A percentile compares a stretch with the other conserved stretches of the same genome.
Evolutionary conservation across 441 rosid species (phyloP).

Genomic region (Euphorbia schlechtendalii): DNA sequence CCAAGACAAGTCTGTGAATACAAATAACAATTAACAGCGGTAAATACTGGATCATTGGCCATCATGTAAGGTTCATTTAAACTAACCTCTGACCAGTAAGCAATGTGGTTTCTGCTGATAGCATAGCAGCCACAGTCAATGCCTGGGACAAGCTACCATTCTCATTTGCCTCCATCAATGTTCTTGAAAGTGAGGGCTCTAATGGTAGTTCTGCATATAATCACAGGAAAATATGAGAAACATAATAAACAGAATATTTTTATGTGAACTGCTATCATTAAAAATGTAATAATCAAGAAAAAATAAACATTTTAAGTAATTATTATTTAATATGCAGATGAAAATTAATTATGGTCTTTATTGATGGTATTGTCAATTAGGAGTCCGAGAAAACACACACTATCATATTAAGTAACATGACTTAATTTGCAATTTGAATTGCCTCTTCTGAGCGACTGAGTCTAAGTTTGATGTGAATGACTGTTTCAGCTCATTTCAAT

Average conservation of each 20-base stretch:
- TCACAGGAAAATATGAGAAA: conserved; percentile 19
- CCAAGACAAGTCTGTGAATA: not conserved
- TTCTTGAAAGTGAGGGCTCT: conserved; percentile 95
- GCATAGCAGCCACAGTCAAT: conserved; percentile 86
- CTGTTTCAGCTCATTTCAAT: not conserved
- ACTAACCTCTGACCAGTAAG: conserved; percentile 69
- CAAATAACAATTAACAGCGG: not conserved
- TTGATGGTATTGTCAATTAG: not conserved
- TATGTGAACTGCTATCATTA: not conserved
- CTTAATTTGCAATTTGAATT: too few relatives aligned
- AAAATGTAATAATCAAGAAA: not conserved
- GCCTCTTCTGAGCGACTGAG: too few relatives aligned
- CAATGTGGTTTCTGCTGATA: conserved; percentile 85
- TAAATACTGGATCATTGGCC: conserved; percentile 5
- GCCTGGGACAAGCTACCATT: conserved; percentile 85
- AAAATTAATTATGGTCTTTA: not conserved
- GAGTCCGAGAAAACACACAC: not conserved
- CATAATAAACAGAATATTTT: not conserved
- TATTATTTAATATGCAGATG: not conserved
- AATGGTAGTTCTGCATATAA: conserved; percentile 76
- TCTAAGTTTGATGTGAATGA: not conserved
- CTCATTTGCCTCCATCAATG: conserved; percentile 83
- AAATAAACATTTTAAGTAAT: not conserved
- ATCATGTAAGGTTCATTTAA: conserved; percentile 9
- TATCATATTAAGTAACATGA: not conserved